Evolutionary conservation across 2,329 filamentous ascomycete genomes (phyloP), one percentile per base, ranked within the genome.

Genomic region (Fusarium transvaalense): DNA sequence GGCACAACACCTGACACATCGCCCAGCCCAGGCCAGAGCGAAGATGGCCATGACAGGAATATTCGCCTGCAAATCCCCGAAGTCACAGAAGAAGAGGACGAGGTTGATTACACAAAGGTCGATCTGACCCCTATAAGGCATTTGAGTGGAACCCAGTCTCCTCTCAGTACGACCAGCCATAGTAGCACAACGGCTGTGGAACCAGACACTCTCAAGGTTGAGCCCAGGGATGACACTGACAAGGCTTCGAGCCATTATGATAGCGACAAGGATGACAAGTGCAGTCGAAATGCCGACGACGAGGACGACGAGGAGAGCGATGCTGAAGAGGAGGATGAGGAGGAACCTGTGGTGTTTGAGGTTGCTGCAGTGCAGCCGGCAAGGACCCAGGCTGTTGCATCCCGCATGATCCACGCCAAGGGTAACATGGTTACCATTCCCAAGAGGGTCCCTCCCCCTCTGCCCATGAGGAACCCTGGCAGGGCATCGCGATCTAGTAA

Each of bases 351-450:
- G 34, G 86, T 94, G 31, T 91, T 89, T 62, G 89, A 92, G 72
- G 86, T 92, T 53, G 88, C 85, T 6, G 83, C 87, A 17, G 82
- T 85, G 21, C 84, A 88, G 64, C 85, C 85, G 17, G 81, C 88
- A 17, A 74, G 77, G 39, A 83, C 85, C 9, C 86, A 88, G 53
- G 86, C 88, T 39, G 82, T 88, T 47, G 85, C 87, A 4, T 88
- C 91, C 3, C 88, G 91, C 55, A 85, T 89, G 56, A 88, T 94
- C 58, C 85, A 86, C 31, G 91, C 89, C 38, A 91, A 92, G 75
- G 92, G 93, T 25, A 91, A 91, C 51, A 83, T 97, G 51, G 92
- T 97, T 29, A 94, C 89, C 45, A 97, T 97, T 61, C 89, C 92
- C 14, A 97, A 95, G 80, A 87, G 93, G 35, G 80, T 90, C 2